Evolutionary conservation across 169 alveolate species (phyloP), one percentile per base, ranked within the genome.

Genomic region (Plasmodium berghei): DNA sequence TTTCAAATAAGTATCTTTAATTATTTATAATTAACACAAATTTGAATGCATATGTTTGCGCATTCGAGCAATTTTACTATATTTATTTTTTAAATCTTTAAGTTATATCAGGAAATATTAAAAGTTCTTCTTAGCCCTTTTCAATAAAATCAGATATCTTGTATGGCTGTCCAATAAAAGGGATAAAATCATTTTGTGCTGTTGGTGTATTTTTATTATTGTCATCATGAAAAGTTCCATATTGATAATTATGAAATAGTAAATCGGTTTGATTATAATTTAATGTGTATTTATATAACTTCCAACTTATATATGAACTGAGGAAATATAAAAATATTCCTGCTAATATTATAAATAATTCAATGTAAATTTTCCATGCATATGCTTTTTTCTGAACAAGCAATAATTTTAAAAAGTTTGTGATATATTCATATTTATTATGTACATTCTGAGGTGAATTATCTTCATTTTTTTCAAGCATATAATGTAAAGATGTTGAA

Each of bases 111-210:
- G 42, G 5, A 34, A 34, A 34, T 34, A 8, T 28, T 28, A 28
- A 1, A 28, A 28, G n/a, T n/a, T n/a, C 16, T 66, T 66, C 18
- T 54, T 80, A 80, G 40, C 59, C 56, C 46, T 80, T 80, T 59
- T 80, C 90, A 34, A 80, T 24, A 55, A 80, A 80, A 42, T 80
- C 90, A 1, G 90, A 80, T 66, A 80, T 80, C 67, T 83, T 56
- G 63, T 80, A 80, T 6, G 90, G 90, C 52, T 80, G 90, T 18
- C 90, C 90, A 67, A 67, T 80, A 48, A 80, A 80, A 10, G 90
- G 90, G 34, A 80, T 62, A 67, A 80, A 80, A 55, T 80, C 85
- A 54, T 52, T 80, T 62, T 80, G 90, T 48, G 80, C 40, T 9
- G 90, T 24, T 24, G 90, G 90, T 9, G 77, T 5, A 62, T 16